A percentile compares a stretch with the other conserved stretches of the same genome.
Conservation (phyloP, 805 yeast genomes). For the Candida vartiovaarae region DNA sequence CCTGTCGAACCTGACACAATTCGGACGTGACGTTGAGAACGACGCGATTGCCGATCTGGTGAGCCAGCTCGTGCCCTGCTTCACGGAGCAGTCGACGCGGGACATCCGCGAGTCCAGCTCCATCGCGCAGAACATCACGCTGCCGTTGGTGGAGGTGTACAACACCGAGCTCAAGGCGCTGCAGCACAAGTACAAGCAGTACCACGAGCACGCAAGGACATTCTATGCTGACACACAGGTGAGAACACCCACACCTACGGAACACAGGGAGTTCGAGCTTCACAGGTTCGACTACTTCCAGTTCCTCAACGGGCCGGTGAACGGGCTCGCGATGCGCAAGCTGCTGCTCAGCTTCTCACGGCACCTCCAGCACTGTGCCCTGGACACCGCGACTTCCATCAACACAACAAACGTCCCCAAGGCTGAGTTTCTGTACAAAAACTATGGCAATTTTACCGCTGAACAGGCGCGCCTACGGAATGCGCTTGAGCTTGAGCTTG, state of each 20-base stretch:
- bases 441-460: constrained; percentile 7
- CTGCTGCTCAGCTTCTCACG: constrained; percentile 8
- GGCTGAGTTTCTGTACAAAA: constrained; percentile 9
- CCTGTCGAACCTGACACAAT: constrained; percentile 11
- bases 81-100: constrained; percentile 15
- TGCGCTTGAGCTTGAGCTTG: neutral
- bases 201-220: constrained; percentile 6
- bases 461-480: constrained; percentile 7
- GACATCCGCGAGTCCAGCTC: constrained; percentile 17
- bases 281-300: constrained; percentile 40
- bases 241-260: constrained; percentile 8
- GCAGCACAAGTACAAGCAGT: constrained; percentile 7
- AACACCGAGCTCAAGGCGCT: constrained; percentile 17
- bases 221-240: constrained; percentile 3
- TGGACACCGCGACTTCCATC: neutral
- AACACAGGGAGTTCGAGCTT: constrained; percentile 34
- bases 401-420: constrained; percentile 5
- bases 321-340: constrained; percentile 19
- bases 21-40: constrained; percentile 5
- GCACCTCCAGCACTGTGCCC: constrained; percentile 4
- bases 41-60: constrained; percentile 9
- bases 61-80: constrained; percentile 8
- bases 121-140: constrained; percentile 10
- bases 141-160: constrained; percentile 12
- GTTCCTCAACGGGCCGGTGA: constrained; percentile 26